Conservation (phyloP, 495 filamentous ascomycete genomes). For the Penicillium subrubescens region DNA sequence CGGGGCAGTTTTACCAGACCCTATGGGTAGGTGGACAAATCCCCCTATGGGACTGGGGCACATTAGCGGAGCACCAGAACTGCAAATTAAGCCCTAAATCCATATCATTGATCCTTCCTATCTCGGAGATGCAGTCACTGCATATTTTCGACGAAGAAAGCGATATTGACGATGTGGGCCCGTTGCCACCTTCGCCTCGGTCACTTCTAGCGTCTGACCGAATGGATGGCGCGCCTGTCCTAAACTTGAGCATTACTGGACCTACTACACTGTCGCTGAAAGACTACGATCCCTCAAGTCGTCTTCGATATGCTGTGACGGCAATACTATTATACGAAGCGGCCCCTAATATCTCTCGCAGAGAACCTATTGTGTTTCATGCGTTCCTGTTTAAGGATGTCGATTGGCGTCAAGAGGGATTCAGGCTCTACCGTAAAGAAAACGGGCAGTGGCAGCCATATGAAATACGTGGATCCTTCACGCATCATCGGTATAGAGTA, state of each 20-base stretch:
- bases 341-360: background rate
- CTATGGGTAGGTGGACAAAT: slow-evolving; percentile 10
- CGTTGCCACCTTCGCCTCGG: slow-evolving; percentile 3
- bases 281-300: background rate
- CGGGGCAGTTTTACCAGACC: slow-evolving; percentile 4
- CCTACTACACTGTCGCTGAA: slow-evolving; percentile 6
- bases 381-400: background rate
- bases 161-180: slow-evolving; percentile 3
- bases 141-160: background rate
- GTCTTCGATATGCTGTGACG: slow-evolving; percentile 5
- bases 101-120: background rate
- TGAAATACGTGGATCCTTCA: background rate
- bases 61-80: slow-evolving; percentile 4
- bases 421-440: slow-evolving; percentile 6
- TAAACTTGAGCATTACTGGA: slow-evolving; percentile 6
- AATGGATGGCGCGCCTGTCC: slow-evolving; percentile 1
- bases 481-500: background rate
- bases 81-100: slow-evolving; percentile 1
- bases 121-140: background rate
- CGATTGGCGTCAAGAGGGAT: background rate
- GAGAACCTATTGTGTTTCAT: slow-evolving; percentile 6
- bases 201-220: background rate
- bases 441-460: background rate
- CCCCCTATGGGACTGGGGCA: slow-evolving; percentile 13
- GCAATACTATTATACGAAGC: slow-evolving; percentile 6